phyloP scores from a whole-genome alignment of 805 yeast species.

The Teunomyces atbi region DNA sequence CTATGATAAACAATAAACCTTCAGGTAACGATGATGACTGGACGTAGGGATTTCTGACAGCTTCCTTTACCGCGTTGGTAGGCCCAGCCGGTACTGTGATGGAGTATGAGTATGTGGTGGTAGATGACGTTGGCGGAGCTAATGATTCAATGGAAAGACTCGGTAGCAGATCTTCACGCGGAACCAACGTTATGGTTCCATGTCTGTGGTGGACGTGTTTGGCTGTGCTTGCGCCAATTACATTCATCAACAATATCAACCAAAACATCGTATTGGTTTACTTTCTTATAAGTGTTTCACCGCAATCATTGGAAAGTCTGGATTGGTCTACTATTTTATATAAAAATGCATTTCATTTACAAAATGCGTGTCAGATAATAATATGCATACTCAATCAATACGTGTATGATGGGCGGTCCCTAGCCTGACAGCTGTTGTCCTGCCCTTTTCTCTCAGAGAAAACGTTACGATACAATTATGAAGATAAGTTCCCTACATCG shows the following conservation, averaged over 20 bases:
- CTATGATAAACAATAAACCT: conserved; percentile 43
- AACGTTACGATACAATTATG: too few species aligned
- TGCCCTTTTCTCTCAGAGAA: too few species aligned
- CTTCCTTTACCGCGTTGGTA: background rate
- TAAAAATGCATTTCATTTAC: background rate
- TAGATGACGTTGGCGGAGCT: background rate
- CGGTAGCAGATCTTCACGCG: background rate
- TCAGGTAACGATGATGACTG: conserved; percentile 21
- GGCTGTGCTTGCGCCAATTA: background rate
- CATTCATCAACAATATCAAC: background rate
- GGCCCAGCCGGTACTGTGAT: conserved; percentile 5
- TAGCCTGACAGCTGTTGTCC: background rate
- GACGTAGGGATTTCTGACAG: conserved; percentile 31
- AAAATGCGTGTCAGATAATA: background rate
- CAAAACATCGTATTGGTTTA: background rate
- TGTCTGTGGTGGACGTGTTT: conserved; percentile 6
- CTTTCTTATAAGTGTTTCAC: background rate
- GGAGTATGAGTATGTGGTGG: conserved; percentile 2
- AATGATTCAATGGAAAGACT: background rate
- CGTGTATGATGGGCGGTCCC: background rate
- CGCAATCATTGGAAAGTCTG: background rate
- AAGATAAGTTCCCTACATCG: too few species aligned
- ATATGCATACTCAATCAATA: background rate
- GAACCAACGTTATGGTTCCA: background rate
- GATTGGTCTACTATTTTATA: background rate